Base-by-base conservation (phyloP, 2,329 filamentous ascomycete genomes). In the Rosellinia necatrix region DNA sequence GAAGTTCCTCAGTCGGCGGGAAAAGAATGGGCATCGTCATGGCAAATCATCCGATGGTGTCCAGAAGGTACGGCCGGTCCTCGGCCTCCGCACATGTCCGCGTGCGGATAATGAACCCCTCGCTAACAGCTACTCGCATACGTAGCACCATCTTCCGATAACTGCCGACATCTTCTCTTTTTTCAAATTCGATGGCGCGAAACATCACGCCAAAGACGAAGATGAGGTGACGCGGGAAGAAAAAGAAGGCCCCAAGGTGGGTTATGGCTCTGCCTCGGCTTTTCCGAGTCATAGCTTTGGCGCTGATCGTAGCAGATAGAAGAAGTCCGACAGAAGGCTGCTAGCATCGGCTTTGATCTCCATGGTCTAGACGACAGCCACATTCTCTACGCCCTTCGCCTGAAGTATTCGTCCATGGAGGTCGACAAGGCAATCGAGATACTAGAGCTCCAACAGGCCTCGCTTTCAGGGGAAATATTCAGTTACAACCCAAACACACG, bases 391-490 rank as follows among this genome's bases (percentile, higher is more conserved):
- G 78, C 76, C 72, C 82, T 77, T 76, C 86, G 80, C 43, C 85
- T 84, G 13, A 78, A 81, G 34, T 87, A 86, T 68, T 84, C 87
- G 27, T 79, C 84, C 22, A 86, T 89, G 47, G 86, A 96, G 69
- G 74, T 84, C 17, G 86, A 91, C 46, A 88, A 86, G 67, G 89
- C 92, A 3, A 85, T 90, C 65, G 85, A 91, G 49, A 79, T 97
- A 58, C 79, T 97, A 44, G 75, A 89, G 37, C 78, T 97, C 21
- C 85, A 96, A 61, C 87, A 93, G 67, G 87, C 92, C 64, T 90
- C 93, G 0, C 86, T 91, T 34, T 84, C 91, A 25, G 92, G 93
- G 13, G 84, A 90, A 35, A 82, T 97, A 62, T 80, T 86, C 60
- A 83, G 85, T 13, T 96, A 91, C 74, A 81, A 91, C 52, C 85